Evolutionary conservation across 768 basidiomycete genomes (phyloP).

Genomic region (Tylopilus sp.): DNA sequence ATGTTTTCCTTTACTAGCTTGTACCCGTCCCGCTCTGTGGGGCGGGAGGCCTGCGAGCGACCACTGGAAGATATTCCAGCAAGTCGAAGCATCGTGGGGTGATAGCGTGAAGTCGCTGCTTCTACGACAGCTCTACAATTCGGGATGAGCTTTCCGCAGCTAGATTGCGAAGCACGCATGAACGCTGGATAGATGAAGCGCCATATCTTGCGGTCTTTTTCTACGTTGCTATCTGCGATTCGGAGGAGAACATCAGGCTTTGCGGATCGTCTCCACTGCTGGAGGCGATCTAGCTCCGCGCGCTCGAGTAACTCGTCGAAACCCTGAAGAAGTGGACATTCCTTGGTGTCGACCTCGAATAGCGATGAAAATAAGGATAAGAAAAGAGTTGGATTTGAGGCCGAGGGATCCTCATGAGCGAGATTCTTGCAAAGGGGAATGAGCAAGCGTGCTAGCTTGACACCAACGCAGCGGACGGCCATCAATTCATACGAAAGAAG

Average conservation of each 20-base stretch:
- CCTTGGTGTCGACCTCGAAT: constrained; percentile 48
- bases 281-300: constrained; percentile 55
- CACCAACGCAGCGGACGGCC: constrained; percentile 54
- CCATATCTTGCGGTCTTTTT: constrained; percentile 72
- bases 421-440: constrained; percentile 47
- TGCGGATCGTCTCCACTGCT: constrained; percentile 61
- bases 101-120: constrained; percentile 66
- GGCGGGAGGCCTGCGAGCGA: constrained; percentile 38
- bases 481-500: constrained; percentile 58
- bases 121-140: constrained; percentile 64
- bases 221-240: constrained; percentile 68
- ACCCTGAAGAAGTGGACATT: constrained; percentile 51
- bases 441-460: constrained; percentile 60
- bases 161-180: constrained; percentile 53
- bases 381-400: constrained; percentile 25
- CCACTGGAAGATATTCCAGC: constrained; percentile 66
- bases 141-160: constrained; percentile 41
- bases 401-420: constrained; percentile 30
- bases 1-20: constrained; percentile 56
- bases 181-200: constrained; percentile 66
- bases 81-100: constrained; percentile 66
- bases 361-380: constrained; percentile 46
- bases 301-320: constrained; percentile 66
- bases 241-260: constrained; percentile 57
- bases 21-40: constrained; percentile 49